Evolutionary conservation across 345 rosid genomes (phyloP).

Genomic region (Clausena lansium): DNA sequence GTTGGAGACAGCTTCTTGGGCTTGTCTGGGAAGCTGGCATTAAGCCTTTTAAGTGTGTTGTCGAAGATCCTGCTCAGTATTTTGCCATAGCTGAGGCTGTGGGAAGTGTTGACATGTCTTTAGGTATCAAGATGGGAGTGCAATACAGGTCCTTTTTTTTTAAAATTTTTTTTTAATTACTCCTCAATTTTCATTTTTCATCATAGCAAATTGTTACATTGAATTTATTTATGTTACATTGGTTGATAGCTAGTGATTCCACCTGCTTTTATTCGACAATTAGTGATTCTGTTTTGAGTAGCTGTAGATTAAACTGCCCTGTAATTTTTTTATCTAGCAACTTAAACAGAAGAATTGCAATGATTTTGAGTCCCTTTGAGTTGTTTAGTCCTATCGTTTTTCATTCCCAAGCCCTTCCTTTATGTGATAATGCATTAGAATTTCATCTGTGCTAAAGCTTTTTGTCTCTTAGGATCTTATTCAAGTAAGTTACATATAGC

Average conservation of each 20-base stretch:
- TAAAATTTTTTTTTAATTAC: background rate
- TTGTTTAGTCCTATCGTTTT: background rate
- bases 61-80: conserved; percentile 80
- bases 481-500: too few species aligned
- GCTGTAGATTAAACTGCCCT: background rate
- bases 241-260: background rate
- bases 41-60: conserved; percentile 60
- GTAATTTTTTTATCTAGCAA: background rate
- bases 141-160: conserved; percentile 68
- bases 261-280: background rate
- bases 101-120: conserved; percentile 88
- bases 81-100: conserved; percentile 82
- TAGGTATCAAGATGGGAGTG: conserved; percentile 92
- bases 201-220: background rate
- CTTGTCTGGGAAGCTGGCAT: conserved; percentile 78
- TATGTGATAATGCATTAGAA: background rate
- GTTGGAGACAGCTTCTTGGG: conserved; percentile 77
- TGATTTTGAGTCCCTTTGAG: background rate
- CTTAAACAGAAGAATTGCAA: background rate
- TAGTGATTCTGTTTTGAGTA: background rate
- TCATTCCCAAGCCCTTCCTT: background rate
- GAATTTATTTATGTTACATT: background rate
- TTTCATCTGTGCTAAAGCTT: background rate
- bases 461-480: background rate
- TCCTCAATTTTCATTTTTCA: too few species aligned